phyloP scores from a whole-genome alignment of 108 stramenopile species.

The Epithemia pelagica region DNA sequence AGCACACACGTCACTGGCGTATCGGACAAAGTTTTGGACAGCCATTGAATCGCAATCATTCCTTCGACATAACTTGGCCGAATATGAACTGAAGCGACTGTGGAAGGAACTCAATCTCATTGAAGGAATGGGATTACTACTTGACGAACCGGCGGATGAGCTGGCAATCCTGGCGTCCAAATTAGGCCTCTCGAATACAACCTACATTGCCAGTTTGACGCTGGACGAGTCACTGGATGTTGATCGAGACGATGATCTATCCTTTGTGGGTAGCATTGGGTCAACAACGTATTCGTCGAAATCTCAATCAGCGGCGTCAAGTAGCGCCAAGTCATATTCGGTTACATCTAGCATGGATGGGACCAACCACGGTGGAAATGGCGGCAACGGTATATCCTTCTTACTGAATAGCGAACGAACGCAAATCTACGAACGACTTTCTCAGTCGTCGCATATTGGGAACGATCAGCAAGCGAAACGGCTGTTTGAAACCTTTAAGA shows the following conservation, averaged over 20 bases:
- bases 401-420: conserved; percentile 30
- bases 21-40: conserved; percentile 41
- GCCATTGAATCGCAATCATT: conserved; percentile 10
- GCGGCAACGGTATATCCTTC: conserved; percentile 1
- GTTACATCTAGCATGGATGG: not conserved
- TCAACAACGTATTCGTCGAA: not conserved
- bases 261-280: conserved; percentile 1
- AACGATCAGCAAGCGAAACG: conserved; percentile 5
- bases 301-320: not conserved
- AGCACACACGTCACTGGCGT: conserved; percentile 25
- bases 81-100: conserved; percentile 34
- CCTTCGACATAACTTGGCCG: conserved; percentile 18
- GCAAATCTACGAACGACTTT: conserved; percentile 35
- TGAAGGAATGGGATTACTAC: not conserved
- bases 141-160: conserved; percentile 1
- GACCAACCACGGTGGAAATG: not conserved
- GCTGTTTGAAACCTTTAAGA: conserved; percentile 25
- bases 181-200: conserved; percentile 1
- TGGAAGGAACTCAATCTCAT: conserved; percentile 19
- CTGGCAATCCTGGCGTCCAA: not conserved
- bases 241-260: conserved; percentile 15
- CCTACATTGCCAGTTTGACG: not conserved
- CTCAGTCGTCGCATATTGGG: conserved; percentile 1
- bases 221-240: not conserved
- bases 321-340: not conserved